A percentile compares a stretch with the other conserved stretches of the same genome.
Evolutionary conservation across 1,139 yeast species (phyloP).

Genomic region (Nakaseomyces delphensis): DNA sequence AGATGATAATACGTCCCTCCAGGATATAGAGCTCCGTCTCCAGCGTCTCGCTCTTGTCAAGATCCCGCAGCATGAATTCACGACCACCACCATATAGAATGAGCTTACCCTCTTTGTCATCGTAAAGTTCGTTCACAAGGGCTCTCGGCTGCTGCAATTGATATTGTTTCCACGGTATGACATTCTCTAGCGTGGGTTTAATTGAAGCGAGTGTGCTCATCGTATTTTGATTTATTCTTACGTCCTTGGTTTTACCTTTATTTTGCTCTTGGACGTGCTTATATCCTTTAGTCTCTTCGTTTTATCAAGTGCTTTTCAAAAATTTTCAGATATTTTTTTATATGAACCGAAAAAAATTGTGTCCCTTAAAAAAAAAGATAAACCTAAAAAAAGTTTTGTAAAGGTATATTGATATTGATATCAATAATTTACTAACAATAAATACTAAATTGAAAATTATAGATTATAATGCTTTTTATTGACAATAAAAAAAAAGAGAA

Average conservation of each 20-base stretch:
- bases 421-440: too few species aligned
- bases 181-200: constrained; percentile 35
- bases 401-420: too few species aligned
- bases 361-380: neutral
- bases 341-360: neutral
- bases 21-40: constrained; percentile 33
- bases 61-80: constrained; percentile 23
- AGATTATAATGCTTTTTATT: neutral
- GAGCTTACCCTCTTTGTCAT: constrained; percentile 25
- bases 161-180: constrained; percentile 27
- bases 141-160: constrained; percentile 27
- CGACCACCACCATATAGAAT: constrained; percentile 38
- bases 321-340: constrained; percentile 5
- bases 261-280: neutral
- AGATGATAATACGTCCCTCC: constrained; percentile 31
- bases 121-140: constrained; percentile 10
- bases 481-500: neutral
- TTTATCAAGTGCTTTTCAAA: neutral
- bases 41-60: constrained; percentile 8
- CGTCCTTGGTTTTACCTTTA: neutral
- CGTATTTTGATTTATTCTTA: constrained; percentile 6
- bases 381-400: neutral
- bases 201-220: constrained; percentile 14
- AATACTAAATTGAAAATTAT: too few species aligned
- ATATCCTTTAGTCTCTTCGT: neutral